These are phyloP conservation scores for Vitis rupestris DNA, from an alignment of 164 flowering plant genomes.

Conservation along the genomic window DNA sequence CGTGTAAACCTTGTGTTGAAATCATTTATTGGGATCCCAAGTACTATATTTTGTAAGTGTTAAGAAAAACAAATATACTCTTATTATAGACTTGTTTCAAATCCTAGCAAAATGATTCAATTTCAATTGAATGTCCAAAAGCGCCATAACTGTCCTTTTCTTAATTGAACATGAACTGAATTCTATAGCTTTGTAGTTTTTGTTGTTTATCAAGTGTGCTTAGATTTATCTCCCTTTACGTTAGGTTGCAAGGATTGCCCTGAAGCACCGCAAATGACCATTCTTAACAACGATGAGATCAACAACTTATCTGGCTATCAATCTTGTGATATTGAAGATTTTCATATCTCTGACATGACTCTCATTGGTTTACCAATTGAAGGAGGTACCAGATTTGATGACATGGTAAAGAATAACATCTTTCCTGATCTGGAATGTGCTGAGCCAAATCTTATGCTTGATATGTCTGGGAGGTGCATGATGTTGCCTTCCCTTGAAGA, in stretches of 20 bases:
- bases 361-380: neutral
- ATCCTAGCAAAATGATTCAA: too few relatives aligned
- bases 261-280: neutral
- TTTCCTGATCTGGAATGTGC: conserved; percentile 6
- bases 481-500: conserved; percentile 10
- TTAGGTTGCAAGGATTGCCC: neutral
- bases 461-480: conserved; percentile 4
- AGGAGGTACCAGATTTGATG: conserved; percentile 1
- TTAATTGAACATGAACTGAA: too few relatives aligned
- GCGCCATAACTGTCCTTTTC: too few relatives aligned
- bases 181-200: too few relatives aligned
- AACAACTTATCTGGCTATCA: neutral
- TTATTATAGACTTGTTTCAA: too few relatives aligned
- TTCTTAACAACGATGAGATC: neutral
- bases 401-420: conserved; percentile 6
- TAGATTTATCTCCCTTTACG: neutral
- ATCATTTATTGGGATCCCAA: too few relatives aligned
- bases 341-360: neutral
- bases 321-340: neutral
- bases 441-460: conserved; percentile 8
- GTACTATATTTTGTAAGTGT: too few relatives aligned
- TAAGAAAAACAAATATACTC: too few relatives aligned
- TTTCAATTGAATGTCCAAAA: too few relatives aligned
- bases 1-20: too few relatives aligned
- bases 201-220: too few relatives aligned